These are phyloP conservation scores for Globisporangium recalcitrans DNA, from an alignment of 352 stramenopile species.

Conservation along the genomic window DNA sequence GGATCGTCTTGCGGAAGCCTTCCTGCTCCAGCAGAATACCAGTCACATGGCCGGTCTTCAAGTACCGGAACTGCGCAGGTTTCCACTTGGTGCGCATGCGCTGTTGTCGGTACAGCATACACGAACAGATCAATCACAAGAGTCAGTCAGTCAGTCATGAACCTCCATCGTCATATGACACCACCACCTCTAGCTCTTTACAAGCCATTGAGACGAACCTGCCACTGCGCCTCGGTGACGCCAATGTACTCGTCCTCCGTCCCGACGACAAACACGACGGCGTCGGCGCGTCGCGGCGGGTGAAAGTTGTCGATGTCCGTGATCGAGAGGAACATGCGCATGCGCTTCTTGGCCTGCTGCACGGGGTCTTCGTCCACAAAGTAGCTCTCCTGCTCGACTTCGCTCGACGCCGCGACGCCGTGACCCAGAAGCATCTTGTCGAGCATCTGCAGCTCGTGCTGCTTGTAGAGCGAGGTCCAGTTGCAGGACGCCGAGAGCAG, in stretches of 20 bases:
- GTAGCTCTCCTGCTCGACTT: neutral
- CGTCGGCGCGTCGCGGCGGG: conserved; percentile 52
- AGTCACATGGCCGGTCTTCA: conserved; percentile 75
- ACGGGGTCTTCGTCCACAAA: conserved; percentile 46
- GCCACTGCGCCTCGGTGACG: conserved; percentile 51
- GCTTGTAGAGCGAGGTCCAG: conserved; percentile 64
- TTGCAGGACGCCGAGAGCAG: conserved; percentile 76
- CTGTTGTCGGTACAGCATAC: conserved; percentile 24
- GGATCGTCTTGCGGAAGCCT: conserved; percentile 62
- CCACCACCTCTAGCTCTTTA: neutral
- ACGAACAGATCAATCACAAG: neutral
- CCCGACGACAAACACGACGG: conserved; percentile 68
- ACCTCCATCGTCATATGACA: neutral
- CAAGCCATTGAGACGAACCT: conserved; percentile 19
- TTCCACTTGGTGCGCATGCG: conserved; percentile 54
- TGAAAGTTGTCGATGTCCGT: conserved; percentile 82
- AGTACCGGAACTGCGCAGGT: conserved; percentile 45
- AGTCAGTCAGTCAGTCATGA: too few species aligned
- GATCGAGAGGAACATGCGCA: conserved; percentile 75
- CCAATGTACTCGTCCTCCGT: conserved; percentile 81
- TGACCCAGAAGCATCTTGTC: conserved; percentile 61
- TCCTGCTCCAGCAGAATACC: conserved; percentile 72
- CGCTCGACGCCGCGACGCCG: conserved; percentile 19
- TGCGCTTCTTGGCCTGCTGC: conserved; percentile 67
- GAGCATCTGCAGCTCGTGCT: conserved; percentile 57